Evolutionary conservation across 1,139 yeast species (phyloP), one percentile per base, ranked within the genome.

Genomic region (Candida mesenterica): DNA sequence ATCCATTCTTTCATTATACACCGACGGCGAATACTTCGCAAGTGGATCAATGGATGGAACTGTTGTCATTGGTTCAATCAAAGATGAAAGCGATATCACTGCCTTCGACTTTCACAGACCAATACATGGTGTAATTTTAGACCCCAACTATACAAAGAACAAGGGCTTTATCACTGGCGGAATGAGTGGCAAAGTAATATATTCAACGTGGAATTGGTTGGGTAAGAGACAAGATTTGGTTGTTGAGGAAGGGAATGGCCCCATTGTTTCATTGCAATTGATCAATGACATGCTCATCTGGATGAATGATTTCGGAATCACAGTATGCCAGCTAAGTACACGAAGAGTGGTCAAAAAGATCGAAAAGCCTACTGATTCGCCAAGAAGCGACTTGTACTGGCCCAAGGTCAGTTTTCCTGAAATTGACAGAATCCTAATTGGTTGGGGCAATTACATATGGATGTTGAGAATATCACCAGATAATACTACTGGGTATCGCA

Each of bases 11-110:
- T 77, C 88, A 0, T 64, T 81, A 3, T 77, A 81, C 38, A 75
- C 85, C 0, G 95, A 88, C 50, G 95, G 94, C 0, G 59, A 61
- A 9, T 79, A 72, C 49, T 77, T 90, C 46, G 95, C 90, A 0
- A 82, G 95, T 0, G 96, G 90, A 0, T 88, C 97, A 0, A 82
- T 90, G 69, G 97, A 92, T 54, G 97, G 98, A 0, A 85, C 96
- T 0, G 84, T 90, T 0, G 89, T 87, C 0, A 76, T 90, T 8
- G 94, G 96, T 0, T 75, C 90, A 0, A 65, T 85, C 0, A 43
- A 46, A 2, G 88, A 83, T 41, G 77, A 75, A 14, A 65, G 70
- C 19, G 94, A 83, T 47, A 76, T 84, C 3, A 68, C 76, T 0
- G 89, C 89, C 2, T 84, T 77, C 46, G 95, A 89, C 56, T 87